phyloP scores from a whole-genome alignment of 1,284 basidiomycete species.

The Fomitopsis palustris region DNA sequence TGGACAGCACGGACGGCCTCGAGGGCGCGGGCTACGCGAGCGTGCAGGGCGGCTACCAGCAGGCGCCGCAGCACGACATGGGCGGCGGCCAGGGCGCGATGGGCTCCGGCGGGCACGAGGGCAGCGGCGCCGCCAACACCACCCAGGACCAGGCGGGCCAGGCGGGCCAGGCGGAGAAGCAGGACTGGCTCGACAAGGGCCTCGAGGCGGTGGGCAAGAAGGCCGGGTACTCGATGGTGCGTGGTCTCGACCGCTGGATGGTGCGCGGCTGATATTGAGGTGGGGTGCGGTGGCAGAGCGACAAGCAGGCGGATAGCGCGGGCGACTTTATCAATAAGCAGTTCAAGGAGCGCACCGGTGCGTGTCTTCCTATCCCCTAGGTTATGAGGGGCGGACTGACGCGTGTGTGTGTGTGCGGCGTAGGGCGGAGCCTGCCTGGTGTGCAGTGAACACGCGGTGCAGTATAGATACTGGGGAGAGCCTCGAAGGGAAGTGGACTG shows the following conservation, averaged over 20 bases:
- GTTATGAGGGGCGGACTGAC: neutral
- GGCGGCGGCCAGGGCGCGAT: constrained; percentile 16
- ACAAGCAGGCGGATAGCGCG: constrained; percentile 25
- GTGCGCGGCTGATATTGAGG: neutral
- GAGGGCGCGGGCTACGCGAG: constrained; percentile 17
- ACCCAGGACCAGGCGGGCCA: constrained; percentile 1
- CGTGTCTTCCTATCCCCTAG: neutral
- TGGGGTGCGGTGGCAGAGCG: constrained; percentile 16
- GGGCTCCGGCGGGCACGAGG: constrained; percentile 11
- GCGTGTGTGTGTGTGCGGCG: neutral
- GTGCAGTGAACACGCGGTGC: too few species aligned
- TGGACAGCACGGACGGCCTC: constrained; percentile 11
- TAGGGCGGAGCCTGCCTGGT: constrained; percentile 25
- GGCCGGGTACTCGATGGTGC: constrained; percentile 24
- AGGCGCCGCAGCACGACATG: constrained; percentile 7
- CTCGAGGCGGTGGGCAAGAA: constrained; percentile 22
- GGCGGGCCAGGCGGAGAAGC: constrained; percentile 20
- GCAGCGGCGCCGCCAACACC: neutral
- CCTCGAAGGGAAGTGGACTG: too few species aligned
- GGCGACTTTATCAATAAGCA: constrained; percentile 29
- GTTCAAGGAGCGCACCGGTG: constrained; percentile 19
- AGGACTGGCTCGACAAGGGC: constrained; percentile 31
- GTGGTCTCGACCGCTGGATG: constrained; percentile 6
- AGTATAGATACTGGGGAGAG: too few species aligned
- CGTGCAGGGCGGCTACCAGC: constrained; percentile 12